These are phyloP conservation scores for Prunus kanzakura DNA, from an alignment of 306 rosid genomes.

Conservation along the genomic window DNA sequence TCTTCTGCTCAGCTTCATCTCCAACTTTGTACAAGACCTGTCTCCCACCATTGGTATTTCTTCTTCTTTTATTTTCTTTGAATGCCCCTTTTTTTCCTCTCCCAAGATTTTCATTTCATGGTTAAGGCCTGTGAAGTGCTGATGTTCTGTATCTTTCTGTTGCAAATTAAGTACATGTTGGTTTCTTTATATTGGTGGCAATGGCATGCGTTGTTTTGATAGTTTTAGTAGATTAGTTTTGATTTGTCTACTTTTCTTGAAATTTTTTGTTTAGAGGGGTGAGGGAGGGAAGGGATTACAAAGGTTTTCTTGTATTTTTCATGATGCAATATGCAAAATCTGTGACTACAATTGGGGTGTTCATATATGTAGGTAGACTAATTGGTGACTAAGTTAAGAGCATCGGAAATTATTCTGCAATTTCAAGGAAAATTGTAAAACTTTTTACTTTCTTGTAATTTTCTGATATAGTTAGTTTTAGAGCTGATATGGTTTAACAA, in stretches of 20 bases:
- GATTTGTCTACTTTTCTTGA: no score
- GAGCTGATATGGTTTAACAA: constrained; percentile 23
- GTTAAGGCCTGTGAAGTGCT: background rate
- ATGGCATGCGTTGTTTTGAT: no score
- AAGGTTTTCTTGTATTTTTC: no score
- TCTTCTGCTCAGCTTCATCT: constrained; percentile 81
- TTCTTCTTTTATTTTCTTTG: background rate
- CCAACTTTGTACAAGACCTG: constrained; percentile 57
- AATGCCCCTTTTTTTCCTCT: background rate
- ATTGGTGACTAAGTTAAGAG: background rate
- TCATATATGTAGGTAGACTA: background rate
- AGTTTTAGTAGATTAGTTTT: no score
- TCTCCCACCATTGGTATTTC: constrained; percentile 81
- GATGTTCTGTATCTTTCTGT: background rate
- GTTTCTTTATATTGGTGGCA: no score
- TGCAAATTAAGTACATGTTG: background rate
- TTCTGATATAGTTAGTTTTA: background rate
- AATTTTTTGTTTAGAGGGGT: no score
- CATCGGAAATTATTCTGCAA: background rate
- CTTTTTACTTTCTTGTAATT: background rate
- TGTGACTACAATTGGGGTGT: background rate
- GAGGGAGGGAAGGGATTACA: no score
- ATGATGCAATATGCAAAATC: background rate
- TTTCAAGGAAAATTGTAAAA: background rate
- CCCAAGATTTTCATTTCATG: background rate